A percentile compares a stretch with the other conserved stretches of the same genome.
Conservation (phyloP, 2,329 filamentous ascomycete genomes). For the Fusarium burgessii region DNA sequence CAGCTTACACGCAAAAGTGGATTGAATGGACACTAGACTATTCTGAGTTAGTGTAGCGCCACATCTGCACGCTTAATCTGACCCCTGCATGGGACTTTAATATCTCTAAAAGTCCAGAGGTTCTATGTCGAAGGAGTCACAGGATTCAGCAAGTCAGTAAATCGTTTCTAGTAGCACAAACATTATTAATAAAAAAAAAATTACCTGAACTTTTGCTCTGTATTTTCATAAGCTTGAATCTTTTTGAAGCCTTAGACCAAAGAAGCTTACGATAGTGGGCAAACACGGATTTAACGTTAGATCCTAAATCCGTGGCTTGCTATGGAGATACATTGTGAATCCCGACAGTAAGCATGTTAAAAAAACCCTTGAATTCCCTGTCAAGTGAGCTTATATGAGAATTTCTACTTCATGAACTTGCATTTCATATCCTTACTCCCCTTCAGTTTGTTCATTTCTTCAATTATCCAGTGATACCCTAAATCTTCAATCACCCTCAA, state of each 20-base stretch:
- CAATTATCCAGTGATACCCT: background rate
- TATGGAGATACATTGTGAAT: slow-evolving; percentile 9
- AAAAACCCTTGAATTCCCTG: background rate
- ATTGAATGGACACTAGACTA: background rate
- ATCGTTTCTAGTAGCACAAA: background rate
- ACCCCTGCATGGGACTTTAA: background rate
- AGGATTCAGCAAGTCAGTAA: background rate
- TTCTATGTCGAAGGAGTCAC: background rate
- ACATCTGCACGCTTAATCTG: background rate
- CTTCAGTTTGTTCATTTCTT: no score
- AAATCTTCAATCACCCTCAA: no score
- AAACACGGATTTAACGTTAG: slow-evolving; percentile 4
- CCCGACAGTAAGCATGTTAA: background rate
- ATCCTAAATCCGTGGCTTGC: slow-evolving; percentile 12
- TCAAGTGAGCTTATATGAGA: background rate
- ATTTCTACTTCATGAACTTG: background rate
- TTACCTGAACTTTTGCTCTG: no score
- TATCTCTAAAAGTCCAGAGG: background rate
- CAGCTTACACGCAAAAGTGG: background rate
- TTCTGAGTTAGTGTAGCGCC: background rate
- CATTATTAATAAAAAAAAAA: background rate
- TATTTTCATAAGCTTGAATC: rapidly evolving
- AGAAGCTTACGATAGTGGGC: background rate
- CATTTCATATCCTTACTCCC: background rate
- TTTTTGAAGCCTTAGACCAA: background rate